Evolutionary conservation across 1,284 basidiomycete genomes (phyloP), one percentile per base, ranked within the genome.

Genomic region (Sanguinoderma infundibulare): DNA sequence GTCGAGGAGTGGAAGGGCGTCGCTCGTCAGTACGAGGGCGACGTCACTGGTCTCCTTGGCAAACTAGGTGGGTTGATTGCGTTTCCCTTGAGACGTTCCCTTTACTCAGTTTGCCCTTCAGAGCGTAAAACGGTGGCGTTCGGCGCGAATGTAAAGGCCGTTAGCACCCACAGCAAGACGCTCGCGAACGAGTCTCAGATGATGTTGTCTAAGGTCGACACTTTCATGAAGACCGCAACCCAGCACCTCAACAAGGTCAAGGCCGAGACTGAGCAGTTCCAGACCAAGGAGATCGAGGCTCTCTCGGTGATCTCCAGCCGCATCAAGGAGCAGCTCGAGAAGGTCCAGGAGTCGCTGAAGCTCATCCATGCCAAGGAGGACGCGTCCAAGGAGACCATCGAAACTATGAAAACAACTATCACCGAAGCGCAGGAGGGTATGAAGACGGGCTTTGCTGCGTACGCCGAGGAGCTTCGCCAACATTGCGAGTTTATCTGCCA

Each of bases 61-160:
- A 98, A 98, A 78, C 83, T 98, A 42, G 89, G 93, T 94, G 70
- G 68, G 86, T 49, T 5, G 5, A 24, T n/a, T 4, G 5, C 10
- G 3, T 70, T 44, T 40, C 26, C n/a, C 60, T 49, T 10, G 36
- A 42, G 57, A 47, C 5, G 15, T 36, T 8, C 49, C 55, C 22
- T 51, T 28, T 36, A 36, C 39, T 56, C 49, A 28, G 62, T 73
- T 46, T 73, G 12, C 20, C 36, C 54, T 32, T 55, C 69, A 94
- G 94, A 92, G 49, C 89, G 95, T 61, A 95, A 94, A 72, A 78
- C 86, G n/a, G 75, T 78, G 24, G 81, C 89, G 3, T 82, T 95
- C 47, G 79, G 78, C 42, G 79, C 84, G 5, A 97, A 96, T 69
- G 78, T 87, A 1, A 83, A 85, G 62, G 81, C 83, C 1, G 89